Evolutionary conservation across 2,329 filamentous ascomycete genomes (phyloP), one percentile per base, ranked within the genome.

Genomic region (Clonostachys sp.): DNA sequence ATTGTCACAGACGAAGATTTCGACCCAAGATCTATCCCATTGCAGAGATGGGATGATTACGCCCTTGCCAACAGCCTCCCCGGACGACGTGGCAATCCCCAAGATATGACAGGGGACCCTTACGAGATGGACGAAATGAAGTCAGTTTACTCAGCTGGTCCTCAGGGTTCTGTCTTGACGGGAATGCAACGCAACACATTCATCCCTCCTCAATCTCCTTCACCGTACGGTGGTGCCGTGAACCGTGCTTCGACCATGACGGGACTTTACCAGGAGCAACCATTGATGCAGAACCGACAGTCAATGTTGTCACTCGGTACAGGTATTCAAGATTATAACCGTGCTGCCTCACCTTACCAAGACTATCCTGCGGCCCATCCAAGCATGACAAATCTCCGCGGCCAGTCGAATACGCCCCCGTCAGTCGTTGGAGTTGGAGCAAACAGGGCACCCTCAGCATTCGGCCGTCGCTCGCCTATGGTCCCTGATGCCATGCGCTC

Each of bases 101-200:
- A 63, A 46, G 77, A 82, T 20, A 30, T 30, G 24, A 80, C 77
- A 41, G 71, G 72, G 2, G 87, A 92, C 52, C 83, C 86, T 53
- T 95, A 91, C 60, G 94, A 99, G 69, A 91, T 97, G 86, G 95
- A 99, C 63, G 94, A 99, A 65, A 95, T 97, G 78, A 91, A 90
- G 65, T 96, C 91, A 1, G 85, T 95, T 50, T 97, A 97, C 74
- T 96, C 91, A 6, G 95, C 91, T 1, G 89, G 91, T 50, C 92
- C 78, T 74, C 91, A 66, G 78, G 90, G 90, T 8, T 96, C 91
- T 3, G 86, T 97, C 53, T 77, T 96, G 50, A 90, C 89, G 13
- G 91, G 90, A 47, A 89, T 96, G 70, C 78, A 80, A 45, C 83
- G 84, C 57, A 83, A 81, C 52, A 67, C 85, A 3, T 92, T 87